phyloP scores from a whole-genome alignment of 129 eudicot species.

The Mikania micrantha region DNA sequence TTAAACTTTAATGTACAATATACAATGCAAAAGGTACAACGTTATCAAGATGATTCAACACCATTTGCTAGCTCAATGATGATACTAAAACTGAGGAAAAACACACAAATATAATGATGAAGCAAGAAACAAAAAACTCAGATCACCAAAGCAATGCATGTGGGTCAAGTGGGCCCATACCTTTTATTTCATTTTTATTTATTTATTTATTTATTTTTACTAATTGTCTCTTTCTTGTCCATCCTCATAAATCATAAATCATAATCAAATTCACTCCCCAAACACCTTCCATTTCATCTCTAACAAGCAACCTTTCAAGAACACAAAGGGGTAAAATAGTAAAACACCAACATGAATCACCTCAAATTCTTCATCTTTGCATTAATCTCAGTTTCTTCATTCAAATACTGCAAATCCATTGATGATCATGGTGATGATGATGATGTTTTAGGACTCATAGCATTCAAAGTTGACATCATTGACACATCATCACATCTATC shows the following conservation, averaged over 20 bases:
- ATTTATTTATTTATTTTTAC: neutral
- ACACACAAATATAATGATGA: slow-evolving; percentile 26
- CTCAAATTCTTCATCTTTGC: slow-evolving; percentile 29
- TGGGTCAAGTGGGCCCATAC: slow-evolving; percentile 29
- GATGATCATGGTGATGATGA: slow-evolving; percentile 43
- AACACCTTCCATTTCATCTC: slow-evolving; percentile 15
- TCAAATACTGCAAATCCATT: slow-evolving; percentile 17
- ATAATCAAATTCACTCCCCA: slow-evolving; percentile 1
- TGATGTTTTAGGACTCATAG: slow-evolving; percentile 84
- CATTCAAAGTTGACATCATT: slow-evolving; percentile 62
- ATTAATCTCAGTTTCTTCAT: slow-evolving; percentile 20
- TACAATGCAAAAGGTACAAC: slow-evolving; percentile 16
- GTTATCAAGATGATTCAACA: slow-evolving; percentile 1
- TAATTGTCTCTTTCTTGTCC: slow-evolving; percentile 5
- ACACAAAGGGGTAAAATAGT: neutral
- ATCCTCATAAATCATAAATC: slow-evolving; percentile 16
- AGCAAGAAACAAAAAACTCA: slow-evolving; percentile 28
- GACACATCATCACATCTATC: slow-evolving; percentile 46
- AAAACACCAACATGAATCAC: slow-evolving; percentile 11
- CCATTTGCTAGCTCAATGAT: slow-evolving; percentile 13
- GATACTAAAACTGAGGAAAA: slow-evolving; percentile 20
- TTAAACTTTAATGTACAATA: slow-evolving; percentile 5
- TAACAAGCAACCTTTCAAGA: slow-evolving; percentile 1
- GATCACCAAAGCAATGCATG: slow-evolving; percentile 23
- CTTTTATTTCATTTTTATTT: neutral